A percentile compares a stretch with the other conserved stretches of the same genome.
Conservation (phyloP, 495 filamentous ascomycete species). For the Xylaria longipes region DNA sequence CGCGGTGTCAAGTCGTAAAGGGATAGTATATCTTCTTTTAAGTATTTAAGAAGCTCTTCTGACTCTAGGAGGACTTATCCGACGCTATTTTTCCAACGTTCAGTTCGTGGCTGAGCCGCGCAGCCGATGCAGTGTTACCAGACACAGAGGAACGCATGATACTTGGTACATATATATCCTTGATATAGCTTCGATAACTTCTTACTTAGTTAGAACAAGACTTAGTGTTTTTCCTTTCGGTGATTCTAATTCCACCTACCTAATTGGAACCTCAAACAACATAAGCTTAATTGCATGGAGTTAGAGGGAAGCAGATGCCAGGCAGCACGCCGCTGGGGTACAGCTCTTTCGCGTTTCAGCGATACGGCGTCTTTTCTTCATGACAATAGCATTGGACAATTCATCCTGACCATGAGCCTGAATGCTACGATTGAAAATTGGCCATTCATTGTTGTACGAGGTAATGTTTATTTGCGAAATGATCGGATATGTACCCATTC, state of each 20-base stretch:
- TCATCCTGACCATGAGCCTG: not conserved
- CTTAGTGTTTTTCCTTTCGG: conserved; percentile 3
- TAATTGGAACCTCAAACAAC: conserved; percentile 12
- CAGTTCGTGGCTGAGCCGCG: not conserved
- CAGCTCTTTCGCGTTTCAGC: conserved; percentile 19
- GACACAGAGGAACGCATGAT: not conserved
- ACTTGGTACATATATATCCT: not conserved
- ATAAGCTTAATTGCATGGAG: not conserved
- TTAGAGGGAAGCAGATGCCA: not conserved
- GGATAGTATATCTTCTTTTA: not conserved
- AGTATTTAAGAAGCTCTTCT: not conserved
- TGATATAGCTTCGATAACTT: conserved; percentile 7
- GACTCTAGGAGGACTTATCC: not conserved
- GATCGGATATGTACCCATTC: conserved; percentile 2
- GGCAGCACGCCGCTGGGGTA: not conserved
- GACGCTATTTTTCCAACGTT: not conserved
- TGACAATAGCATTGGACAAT: not conserved
- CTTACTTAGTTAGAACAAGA: not conserved
- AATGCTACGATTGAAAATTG: conserved; percentile 10
- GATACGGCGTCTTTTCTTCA: not conserved
- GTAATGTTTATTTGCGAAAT: not conserved
- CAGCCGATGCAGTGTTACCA: conserved; percentile 14
- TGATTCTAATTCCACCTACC: conserved; percentile 6
- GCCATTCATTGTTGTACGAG: not conserved
- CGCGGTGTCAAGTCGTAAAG: not conserved